Percentiles rank a stretch among this genome's conserved stretches.
These are phyloP conservation scores for Penicillium malachiteum DNA, from an alignment of 495 filamentous ascomycete genomes.

Conservation along the genomic window DNA sequence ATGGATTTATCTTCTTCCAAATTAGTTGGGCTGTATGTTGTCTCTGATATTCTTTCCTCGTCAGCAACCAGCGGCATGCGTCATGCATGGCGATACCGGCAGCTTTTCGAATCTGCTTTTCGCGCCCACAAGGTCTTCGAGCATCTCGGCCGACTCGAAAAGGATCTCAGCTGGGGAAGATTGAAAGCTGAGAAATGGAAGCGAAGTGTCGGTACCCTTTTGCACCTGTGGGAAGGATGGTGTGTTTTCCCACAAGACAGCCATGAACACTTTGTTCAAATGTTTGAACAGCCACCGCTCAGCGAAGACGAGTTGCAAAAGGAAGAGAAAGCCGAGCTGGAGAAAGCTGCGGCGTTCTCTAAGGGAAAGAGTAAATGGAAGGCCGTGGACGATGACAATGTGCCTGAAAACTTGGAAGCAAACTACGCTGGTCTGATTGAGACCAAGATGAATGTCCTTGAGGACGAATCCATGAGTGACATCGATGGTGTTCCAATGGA, in stretches of 20 bases:
- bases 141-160: slow-evolving; percentile 73
- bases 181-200: slow-evolving; percentile 89
- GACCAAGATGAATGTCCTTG: slow-evolving; percentile 20
- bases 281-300: slow-evolving; percentile 73
- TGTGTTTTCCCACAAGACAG: slow-evolving; percentile 77
- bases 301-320: slow-evolving; percentile 51
- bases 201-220: slow-evolving; percentile 67
- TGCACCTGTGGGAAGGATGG: slow-evolving; percentile 87
- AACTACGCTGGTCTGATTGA: slow-evolving; percentile 8
- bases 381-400: slow-evolving; percentile 58
- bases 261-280: slow-evolving; percentile 68
- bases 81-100: slow-evolving; percentile 87
- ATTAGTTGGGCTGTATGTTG: slow-evolving; percentile 78
- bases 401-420: slow-evolving; percentile 38
- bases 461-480: slow-evolving; percentile 43
- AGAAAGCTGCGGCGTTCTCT: slow-evolving; percentile 36
- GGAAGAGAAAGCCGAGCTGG: slow-evolving; percentile 47
- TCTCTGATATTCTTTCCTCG: slow-evolving; percentile 86
- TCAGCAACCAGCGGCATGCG: slow-evolving; percentile 79
- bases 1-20: slow-evolving; percentile 71
- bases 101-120: slow-evolving; percentile 77
- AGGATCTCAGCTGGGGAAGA: slow-evolving; percentile 76
- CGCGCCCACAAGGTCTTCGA: slow-evolving; percentile 73
- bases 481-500: slow-evolving; percentile 56
- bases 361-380: slow-evolving; percentile 69